Evolutionary conservation across 164 flowering plant species (phyloP).

Genomic region (Magnolia changhungtana): DNA sequence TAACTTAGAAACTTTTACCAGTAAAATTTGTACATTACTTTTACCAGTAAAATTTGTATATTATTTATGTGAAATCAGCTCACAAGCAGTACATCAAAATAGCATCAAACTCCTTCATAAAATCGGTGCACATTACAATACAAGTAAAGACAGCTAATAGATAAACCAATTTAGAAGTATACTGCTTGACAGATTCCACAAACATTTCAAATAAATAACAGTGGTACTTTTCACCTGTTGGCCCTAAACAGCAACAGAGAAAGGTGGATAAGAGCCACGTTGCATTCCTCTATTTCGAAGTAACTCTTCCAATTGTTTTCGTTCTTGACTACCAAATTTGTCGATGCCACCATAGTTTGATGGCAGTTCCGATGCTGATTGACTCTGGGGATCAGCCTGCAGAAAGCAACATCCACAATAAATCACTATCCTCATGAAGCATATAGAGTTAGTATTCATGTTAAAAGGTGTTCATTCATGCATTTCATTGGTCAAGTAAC

Average conservation of each 20-base stretch:
- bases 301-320: conserved; percentile 59
- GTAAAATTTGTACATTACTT: too few species aligned
- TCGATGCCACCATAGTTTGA: conserved; percentile 42
- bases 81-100: not conserved
- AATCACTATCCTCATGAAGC: not conserved
- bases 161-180: too few species aligned
- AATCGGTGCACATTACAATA: not conserved
- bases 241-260: conserved; percentile 74
- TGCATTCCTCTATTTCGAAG: conserved; percentile 60
- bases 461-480: not conserved
- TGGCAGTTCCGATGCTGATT: conserved; percentile 38
- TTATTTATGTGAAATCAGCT: not conserved
- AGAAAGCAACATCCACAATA: conserved; percentile 17
- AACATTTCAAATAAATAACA: not conserved
- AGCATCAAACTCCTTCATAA: not conserved
- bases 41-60: too few species aligned
- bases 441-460: not conserved
- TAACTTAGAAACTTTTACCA: too few species aligned
- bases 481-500: not conserved
- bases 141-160: not conserved
- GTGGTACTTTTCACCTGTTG: conserved; percentile 55
- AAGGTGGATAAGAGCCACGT: conserved; percentile 65
- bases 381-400: conserved; percentile 38
- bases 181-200: not conserved
- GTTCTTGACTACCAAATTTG: conserved; percentile 58